Evolutionary conservation across 2,329 filamentous ascomycete genomes (phyloP).

Genomic region (Aciculosporium take): DNA sequence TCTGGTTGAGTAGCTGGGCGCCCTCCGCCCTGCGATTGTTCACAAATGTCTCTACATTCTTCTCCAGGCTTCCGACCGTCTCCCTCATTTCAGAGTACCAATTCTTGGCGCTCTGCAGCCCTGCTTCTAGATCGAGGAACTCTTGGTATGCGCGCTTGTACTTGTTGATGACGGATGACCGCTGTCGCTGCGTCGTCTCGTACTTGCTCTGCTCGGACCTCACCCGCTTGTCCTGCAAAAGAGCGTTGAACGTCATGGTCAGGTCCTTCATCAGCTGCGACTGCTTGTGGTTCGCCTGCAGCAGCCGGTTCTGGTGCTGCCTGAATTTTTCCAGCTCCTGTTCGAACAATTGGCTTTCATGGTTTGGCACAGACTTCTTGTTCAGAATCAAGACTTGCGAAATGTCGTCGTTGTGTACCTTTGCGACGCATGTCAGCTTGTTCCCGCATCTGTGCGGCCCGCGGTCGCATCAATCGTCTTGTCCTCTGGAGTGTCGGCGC

Average conservation of each 20-base stretch:
- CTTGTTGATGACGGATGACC: constrained; percentile 64
- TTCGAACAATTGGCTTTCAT: constrained; percentile 85
- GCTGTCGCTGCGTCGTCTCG: constrained; percentile 71
- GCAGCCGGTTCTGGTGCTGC: constrained; percentile 76
- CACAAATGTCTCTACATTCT: constrained; percentile 95
- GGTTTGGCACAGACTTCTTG: constrained; percentile 89
- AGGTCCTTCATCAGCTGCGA: constrained; percentile 88
- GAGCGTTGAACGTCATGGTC: constrained; percentile 68
- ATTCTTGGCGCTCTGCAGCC: constrained; percentile 71
- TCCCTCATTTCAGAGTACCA: constrained; percentile 97
- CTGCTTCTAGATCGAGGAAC: constrained; percentile 78
- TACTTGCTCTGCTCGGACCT: constrained; percentile 91
- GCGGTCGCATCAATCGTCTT: too few species aligned
- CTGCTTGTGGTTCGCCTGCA: constrained; percentile 94
- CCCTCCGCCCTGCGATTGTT: constrained; percentile 88
- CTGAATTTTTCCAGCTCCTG: constrained; percentile 95
- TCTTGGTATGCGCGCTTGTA: constrained; percentile 89
- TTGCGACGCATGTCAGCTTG: neutral
- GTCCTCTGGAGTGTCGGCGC: constrained; percentile 13
- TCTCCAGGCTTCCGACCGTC: constrained; percentile 77
- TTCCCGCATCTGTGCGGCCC: too few species aligned
- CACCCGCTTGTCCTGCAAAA: constrained; percentile 88
- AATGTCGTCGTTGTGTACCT: constrained; percentile 95
- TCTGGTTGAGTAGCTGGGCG: constrained; percentile 73
- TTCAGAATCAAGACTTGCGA: constrained; percentile 94